Evolutionary conservation across 257 asterid genomes (phyloP).

Genomic region (Capsicum baccatum): DNA sequence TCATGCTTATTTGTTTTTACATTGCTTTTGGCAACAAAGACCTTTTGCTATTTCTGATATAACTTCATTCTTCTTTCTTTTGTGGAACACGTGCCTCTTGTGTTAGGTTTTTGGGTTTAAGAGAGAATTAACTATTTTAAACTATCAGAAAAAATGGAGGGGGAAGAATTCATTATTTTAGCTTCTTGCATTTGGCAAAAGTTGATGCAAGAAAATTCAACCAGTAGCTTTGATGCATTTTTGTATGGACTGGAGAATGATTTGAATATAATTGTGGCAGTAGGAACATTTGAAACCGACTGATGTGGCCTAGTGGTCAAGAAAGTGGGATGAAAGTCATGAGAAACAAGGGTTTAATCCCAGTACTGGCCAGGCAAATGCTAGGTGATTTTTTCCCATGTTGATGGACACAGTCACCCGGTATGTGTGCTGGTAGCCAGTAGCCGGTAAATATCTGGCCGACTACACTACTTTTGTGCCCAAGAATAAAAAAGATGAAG

Average conservation of each 20-base stretch:
- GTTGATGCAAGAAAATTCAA: conserved; percentile 19
- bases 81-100: conserved; percentile 8
- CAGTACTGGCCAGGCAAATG: not conserved
- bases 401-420: not conserved
- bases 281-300: not conserved
- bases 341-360: conserved; percentile 17
- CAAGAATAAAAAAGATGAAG: not conserved
- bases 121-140: conserved; percentile 5
- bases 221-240: conserved; percentile 13
- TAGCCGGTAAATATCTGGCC: not conserved
- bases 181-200: conserved; percentile 11
- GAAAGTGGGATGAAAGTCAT: not conserved
- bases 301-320: not conserved
- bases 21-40: not conserved
- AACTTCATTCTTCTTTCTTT: conserved; percentile 18
- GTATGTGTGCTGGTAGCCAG: not conserved
- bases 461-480: not conserved
- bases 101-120: conserved; percentile 9
- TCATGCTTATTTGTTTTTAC: not conserved
- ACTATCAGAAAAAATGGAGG: not conserved
- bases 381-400: not conserved
- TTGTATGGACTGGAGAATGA: not conserved
- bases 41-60: not conserved
- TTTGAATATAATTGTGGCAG: not conserved
- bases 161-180: not conserved